Evolutionary conservation across 2,329 filamentous ascomycete species (phyloP), one percentile per base, ranked within the genome.

Genomic region (Neonectria hederae): DNA sequence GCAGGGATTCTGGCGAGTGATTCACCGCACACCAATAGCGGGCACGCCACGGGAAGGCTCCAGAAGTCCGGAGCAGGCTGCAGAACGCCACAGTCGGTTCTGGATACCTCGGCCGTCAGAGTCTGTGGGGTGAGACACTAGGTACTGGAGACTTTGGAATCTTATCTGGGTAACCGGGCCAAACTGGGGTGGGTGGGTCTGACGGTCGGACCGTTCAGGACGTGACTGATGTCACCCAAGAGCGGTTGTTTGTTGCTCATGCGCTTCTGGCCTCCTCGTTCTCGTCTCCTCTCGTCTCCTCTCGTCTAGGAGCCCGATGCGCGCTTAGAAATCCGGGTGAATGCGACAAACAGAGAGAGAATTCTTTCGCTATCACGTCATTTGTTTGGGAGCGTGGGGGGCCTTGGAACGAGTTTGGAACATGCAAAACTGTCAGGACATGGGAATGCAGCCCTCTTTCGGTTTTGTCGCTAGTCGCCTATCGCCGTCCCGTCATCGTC

Each of bases 1-100:
- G 59, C 62, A 62, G 63, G 65, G 65, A 66, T 59, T 58, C 53
- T 65, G 70, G 66, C 65, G 72, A 72, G 76, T 80, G 77, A 80
- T 78, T 78, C 77, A 79, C 76, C 42, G 48, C 69, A 76, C 71
- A 38, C 78, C 72, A 75, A 75, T 75, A 42, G 69, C 59, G 65
- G 55, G 52, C 32, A 56, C 51, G 61, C 61, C 64, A 67, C 58
- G 69, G 69, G 79, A 80, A 80, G 75, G 76, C 77, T 80, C 79
- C 78, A 81, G 79, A 80, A 80, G 45, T 68, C 62, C 65, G 54
- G 63, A 66, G 71, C 67, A 72, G 62, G 66, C 63, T 71, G 54
- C 65, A 65, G 55, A 63, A 61, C 61, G 61, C 70, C 65, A 69
- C 65, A 60, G 3, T 14, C 55, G 22, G 75, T 76, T 59, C 52